phyloP scores from a whole-genome alignment of 768 basidiomycete genomes.

The Suillus lakei region DNA sequence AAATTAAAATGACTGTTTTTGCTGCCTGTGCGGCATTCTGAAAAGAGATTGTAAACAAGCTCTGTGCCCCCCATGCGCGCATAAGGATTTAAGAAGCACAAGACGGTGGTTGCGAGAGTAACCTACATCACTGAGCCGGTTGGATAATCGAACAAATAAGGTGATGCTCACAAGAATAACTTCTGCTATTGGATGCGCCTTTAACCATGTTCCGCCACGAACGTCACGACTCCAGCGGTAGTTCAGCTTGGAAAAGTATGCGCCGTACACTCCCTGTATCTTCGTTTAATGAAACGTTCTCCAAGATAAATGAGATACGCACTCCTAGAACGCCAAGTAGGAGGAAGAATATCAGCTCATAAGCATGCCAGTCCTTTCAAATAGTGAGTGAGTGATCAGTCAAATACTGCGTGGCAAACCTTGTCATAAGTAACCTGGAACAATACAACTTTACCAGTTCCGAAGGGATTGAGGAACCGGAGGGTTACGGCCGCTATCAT shows the following conservation, averaged over 20 bases:
- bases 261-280: constrained; percentile 87
- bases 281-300: constrained; percentile 13
- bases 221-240: constrained; percentile 86
- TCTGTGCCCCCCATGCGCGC: constrained; percentile 96
- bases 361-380: constrained; percentile 89
- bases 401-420: constrained; percentile 39
- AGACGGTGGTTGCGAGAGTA: constrained; percentile 72
- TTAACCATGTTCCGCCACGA: constrained; percentile 82
- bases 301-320: constrained; percentile 26
- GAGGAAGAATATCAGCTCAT: constrained; percentile 85
- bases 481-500: constrained; percentile 97
- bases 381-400: neutral
- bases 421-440: constrained; percentile 92
- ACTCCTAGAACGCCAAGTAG: constrained; percentile 91
- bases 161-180: constrained; percentile 68
- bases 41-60: constrained; percentile 89
- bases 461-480: constrained; percentile 92
- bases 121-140: constrained; percentile 51
- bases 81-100: constrained; percentile 89
- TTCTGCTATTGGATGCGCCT: constrained; percentile 78
- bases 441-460: constrained; percentile 91
- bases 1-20: constrained; percentile 63
- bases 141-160: constrained; percentile 3
- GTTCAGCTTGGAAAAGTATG: constrained; percentile 91
- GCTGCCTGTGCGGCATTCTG: constrained; percentile 75